Percentiles rank a stretch among this genome's conserved stretches.
These are phyloP conservation scores for Cyclotella baltica DNA, from an alignment of 108 stramenopile species.

Conservation along the genomic window DNA sequence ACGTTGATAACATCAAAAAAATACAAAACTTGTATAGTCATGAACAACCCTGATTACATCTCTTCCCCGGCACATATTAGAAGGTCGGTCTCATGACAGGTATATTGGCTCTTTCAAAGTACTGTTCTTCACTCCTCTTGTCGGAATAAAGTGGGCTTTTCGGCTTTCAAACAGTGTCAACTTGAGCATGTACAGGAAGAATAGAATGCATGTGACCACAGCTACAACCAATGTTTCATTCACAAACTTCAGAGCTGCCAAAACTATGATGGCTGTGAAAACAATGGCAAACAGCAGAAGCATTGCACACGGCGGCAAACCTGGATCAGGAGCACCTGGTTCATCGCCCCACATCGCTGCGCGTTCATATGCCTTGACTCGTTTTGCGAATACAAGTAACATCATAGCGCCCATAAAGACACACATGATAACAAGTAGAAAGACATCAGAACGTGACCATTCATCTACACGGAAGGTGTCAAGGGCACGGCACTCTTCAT, in stretches of 20 bases:
- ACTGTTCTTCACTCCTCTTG: constrained; percentile 40
- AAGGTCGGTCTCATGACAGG: background rate
- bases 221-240: constrained; percentile 89
- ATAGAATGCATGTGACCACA: constrained; percentile 81
- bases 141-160: constrained; percentile 52
- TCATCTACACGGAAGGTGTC: constrained; percentile 82
- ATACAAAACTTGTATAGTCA: background rate
- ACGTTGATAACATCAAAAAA: too few species aligned
- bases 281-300: constrained; percentile 68
- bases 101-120: constrained; percentile 51
- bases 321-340: constrained; percentile 67
- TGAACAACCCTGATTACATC: constrained; percentile 3
- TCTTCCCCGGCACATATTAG: background rate
- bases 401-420: constrained; percentile 88
- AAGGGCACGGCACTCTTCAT: constrained; percentile 79
- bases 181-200: constrained; percentile 92
- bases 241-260: constrained; percentile 82
- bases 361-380: constrained; percentile 65
- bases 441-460: constrained; percentile 85
- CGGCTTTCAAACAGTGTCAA: constrained; percentile 85
- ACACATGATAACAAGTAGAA: constrained; percentile 83
- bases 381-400: constrained; percentile 84
- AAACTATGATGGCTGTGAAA: constrained; percentile 64
- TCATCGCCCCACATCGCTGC: constrained; percentile 65
- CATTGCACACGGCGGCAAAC: constrained; percentile 74